These are phyloP conservation scores for Neonectria faginata DNA, from an alignment of 2,329 filamentous ascomycete genomes.

Conservation along the genomic window DNA sequence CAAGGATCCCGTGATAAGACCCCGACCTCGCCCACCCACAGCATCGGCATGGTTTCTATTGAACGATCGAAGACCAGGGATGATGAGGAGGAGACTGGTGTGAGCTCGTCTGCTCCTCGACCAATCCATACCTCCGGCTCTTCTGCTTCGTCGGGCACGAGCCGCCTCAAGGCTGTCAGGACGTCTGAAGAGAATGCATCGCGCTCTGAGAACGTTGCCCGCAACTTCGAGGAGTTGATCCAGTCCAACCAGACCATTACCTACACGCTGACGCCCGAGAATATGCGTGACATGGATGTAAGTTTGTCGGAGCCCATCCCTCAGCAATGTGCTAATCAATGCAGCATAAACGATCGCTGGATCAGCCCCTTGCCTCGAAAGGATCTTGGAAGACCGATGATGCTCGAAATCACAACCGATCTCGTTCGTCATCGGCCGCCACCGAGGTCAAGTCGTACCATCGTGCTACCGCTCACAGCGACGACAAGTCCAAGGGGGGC, in stretches of 20 bases:
- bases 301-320: constrained; percentile 46
- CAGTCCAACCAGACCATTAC: constrained; percentile 85
- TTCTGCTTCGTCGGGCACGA: constrained; percentile 61
- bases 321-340: constrained; percentile 31
- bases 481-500: constrained; percentile 41
- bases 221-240: constrained; percentile 82
- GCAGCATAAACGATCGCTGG: constrained; percentile 56
- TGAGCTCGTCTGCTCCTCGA: constrained; percentile 45
- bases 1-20: constrained; percentile 39
- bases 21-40: constrained; percentile 45
- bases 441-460: constrained; percentile 48
- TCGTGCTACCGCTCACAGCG: constrained; percentile 27
- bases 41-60: constrained; percentile 54
- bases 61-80: constrained; percentile 53
- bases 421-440: constrained; percentile 62
- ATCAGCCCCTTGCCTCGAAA: constrained; percentile 56
- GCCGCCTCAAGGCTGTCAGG: constrained; percentile 65
- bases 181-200: constrained; percentile 68
- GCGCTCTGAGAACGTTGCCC: constrained; percentile 69
- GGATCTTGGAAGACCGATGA: constrained; percentile 63
- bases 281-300: constrained; percentile 81
- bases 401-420: constrained; percentile 53
- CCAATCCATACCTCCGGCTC: constrained; percentile 63
- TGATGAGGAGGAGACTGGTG: constrained; percentile 49
- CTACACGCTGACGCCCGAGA: constrained; percentile 83